Conservation (phyloP, 805 yeast genomes). For the Lipomyces yamadae region DNA sequence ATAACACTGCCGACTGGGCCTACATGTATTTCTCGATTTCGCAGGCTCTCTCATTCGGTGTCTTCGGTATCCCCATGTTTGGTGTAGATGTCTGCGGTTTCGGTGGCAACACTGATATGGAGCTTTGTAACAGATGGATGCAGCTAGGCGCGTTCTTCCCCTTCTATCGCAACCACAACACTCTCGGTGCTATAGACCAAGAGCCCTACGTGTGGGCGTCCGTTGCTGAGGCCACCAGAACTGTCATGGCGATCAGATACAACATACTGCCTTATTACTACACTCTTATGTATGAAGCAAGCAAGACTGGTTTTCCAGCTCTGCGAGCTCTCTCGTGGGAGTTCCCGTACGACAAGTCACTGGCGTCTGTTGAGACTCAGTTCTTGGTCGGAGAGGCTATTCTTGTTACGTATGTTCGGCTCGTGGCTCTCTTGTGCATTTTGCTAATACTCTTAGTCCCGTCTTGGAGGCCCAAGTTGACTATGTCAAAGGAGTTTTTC, state of each 20-base stretch:
- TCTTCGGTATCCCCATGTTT: slow-evolving; percentile 21
- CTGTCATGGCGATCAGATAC: slow-evolving; percentile 48
- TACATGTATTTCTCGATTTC: slow-evolving; percentile 66
- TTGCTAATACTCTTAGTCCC: not conserved
- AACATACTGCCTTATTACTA: slow-evolving; percentile 67
- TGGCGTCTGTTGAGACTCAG: slow-evolving; percentile 68
- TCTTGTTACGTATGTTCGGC: slow-evolving; percentile 46
- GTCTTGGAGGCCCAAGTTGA: slow-evolving; percentile 49
- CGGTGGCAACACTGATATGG: slow-evolving; percentile 38
- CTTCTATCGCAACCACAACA: slow-evolving; percentile 46
- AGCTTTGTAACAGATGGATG: slow-evolving; percentile 35
- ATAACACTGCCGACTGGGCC: slow-evolving; percentile 45
- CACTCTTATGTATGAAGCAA: slow-evolving; percentile 64
- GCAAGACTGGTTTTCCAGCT: slow-evolving; percentile 61
- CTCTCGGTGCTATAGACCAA: slow-evolving; percentile 42
- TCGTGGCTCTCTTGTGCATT: slow-evolving; percentile 49
- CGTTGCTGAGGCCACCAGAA: slow-evolving; percentile 22
- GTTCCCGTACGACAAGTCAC: slow-evolving; percentile 32
- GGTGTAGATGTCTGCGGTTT: slow-evolving; percentile 28
- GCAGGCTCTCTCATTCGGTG: slow-evolving; percentile 61
- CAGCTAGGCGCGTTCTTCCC: slow-evolving; percentile 48
- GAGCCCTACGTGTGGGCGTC: slow-evolving; percentile 49
- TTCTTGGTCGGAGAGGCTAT: slow-evolving; percentile 69
- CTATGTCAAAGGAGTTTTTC: slow-evolving; percentile 50
- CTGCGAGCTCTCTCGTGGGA: slow-evolving; percentile 62